Evolutionary conservation across 768 basidiomycete genomes (phyloP), one percentile per base, ranked within the genome.

Genomic region (Russula compacta): DNA sequence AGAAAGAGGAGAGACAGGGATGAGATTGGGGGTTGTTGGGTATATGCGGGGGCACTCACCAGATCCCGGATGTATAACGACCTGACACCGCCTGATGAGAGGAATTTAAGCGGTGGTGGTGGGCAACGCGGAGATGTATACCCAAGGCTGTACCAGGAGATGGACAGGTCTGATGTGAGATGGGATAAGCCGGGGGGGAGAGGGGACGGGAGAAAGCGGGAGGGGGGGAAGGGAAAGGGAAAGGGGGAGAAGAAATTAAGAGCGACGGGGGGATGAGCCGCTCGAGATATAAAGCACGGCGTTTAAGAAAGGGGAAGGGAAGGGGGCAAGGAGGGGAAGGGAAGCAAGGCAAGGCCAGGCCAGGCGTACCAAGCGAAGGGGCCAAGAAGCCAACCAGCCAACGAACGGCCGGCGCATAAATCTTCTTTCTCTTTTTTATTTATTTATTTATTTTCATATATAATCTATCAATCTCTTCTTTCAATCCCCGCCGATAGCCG

Each of bases 241-340:
- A 32, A 19, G 49, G 43, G 21, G 35, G 49, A 44, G 56, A 21
- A 54, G 33, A 44, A 62, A 58, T 57, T 57, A 58, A 53, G 61
- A 58, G 48, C n/a, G 36, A 56, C 36, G 60, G 55, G 59, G 59
- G 49, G 19, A 17, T 35, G 40, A n/a, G 60, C 51, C 60, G 60
- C 49, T 58, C 49, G 32, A 44, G 51, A 62, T 62, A 62, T 58
- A 58, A 42, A 21, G 47, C 56, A 53, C 61, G 61, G 61, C 56
- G 56, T 62, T 62, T 58, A 62, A 21, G 21, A 46, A 47, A 53
- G 24, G 49, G 59, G 40, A 35, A 19, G 33, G n/a, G 29, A 48
- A 36, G 42, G 33, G 24, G 56, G 58, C 14, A 17, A 33, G 57
- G 49, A 39, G 17, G 50, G 57, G 33, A 47, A 52, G 49, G 48